phyloP scores from a whole-genome alignment of 148 eudicot genomes.

The Chenopodium suecicum region DNA sequence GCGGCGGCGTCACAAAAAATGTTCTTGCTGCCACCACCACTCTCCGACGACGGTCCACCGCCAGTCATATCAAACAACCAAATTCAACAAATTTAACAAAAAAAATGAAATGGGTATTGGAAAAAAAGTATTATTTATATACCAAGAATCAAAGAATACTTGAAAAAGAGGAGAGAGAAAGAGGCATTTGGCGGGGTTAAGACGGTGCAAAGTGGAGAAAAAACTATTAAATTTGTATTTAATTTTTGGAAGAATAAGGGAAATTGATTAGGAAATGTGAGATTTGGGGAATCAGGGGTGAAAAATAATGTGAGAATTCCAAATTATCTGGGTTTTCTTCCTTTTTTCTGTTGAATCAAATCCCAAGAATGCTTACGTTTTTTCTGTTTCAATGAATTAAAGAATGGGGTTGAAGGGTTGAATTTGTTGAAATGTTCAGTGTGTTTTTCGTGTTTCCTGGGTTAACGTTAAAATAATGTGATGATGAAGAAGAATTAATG shows the following conservation, averaged over 20 bases:
- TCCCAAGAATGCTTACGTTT: background rate
- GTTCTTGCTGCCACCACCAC: slow-evolving; percentile 39
- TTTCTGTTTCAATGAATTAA: background rate
- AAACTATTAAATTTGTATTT: background rate
- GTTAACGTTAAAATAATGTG: no score
- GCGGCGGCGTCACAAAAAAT: slow-evolving; percentile 59
- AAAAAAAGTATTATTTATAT: background rate
- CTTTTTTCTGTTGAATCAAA: background rate
- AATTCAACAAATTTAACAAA: background rate
- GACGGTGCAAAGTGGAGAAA: slow-evolving; percentile 21
- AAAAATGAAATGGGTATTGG: background rate
- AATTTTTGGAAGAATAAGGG: background rate
- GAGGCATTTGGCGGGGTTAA: slow-evolving; percentile 26
- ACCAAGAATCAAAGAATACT: slow-evolving; percentile 3
- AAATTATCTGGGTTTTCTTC: background rate
- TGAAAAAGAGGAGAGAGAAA: slow-evolving; percentile 12
- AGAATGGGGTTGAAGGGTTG: background rate
- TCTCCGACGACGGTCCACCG: slow-evolving; percentile 32
- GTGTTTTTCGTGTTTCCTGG: no score
- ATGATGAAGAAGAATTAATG: no score
- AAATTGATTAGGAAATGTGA: background rate
- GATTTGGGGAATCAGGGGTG: background rate
- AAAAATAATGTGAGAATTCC: background rate
- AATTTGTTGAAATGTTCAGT: no score
- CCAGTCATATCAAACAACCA: slow-evolving; percentile 27